Percentiles rank a stretch among this genome's conserved stretches.
phyloP scores from a whole-genome alignment of 75 land plant species.

The Pinus tabuliformis region DNA sequence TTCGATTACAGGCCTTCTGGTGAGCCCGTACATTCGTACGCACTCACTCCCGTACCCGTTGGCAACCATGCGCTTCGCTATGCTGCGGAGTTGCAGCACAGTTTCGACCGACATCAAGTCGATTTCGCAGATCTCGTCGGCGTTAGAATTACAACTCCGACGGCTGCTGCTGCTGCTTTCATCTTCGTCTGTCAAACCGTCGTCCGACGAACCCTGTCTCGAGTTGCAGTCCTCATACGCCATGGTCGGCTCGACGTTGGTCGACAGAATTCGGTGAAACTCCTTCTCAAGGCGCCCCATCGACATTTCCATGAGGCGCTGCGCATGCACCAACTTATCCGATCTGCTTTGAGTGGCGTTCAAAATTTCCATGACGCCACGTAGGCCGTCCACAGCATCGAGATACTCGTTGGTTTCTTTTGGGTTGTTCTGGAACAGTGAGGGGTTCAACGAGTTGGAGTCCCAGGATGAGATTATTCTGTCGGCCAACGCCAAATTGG shows the following conservation, averaged over 20 bases:
- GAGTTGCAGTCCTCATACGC: too few relatives aligned
- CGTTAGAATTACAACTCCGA: too few relatives aligned
- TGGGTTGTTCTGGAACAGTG: conserved; percentile 16
- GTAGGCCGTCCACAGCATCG: conserved; percentile 25
- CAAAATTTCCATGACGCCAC: conserved; percentile 32
- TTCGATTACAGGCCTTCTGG: conserved; percentile 57
- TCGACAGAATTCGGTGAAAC: too few relatives aligned
- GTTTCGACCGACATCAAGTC: conserved; percentile 25
- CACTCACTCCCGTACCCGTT: conserved; percentile 50
- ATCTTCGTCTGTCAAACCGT: background rate
- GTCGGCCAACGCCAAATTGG: conserved; percentile 26
- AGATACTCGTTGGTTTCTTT: conserved; percentile 31
- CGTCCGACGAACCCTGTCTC: background rate
- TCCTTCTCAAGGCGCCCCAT: too few relatives aligned
- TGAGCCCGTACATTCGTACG: conserved; percentile 32
- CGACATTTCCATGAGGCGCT: conserved; percentile 54
- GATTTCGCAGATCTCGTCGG: conserved; percentile 22
- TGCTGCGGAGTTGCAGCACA: conserved; percentile 16
- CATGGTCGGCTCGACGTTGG: too few relatives aligned
- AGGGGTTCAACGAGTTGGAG: background rate
- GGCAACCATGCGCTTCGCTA: conserved; percentile 44
- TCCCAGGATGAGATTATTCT: conserved; percentile 34
- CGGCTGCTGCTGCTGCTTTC: background rate
- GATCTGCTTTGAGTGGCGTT: conserved; percentile 9
- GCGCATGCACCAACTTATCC: conserved; percentile 42